Conservation (phyloP, 2,329 filamentous ascomycete species). For the Didymella lethalis region DNA sequence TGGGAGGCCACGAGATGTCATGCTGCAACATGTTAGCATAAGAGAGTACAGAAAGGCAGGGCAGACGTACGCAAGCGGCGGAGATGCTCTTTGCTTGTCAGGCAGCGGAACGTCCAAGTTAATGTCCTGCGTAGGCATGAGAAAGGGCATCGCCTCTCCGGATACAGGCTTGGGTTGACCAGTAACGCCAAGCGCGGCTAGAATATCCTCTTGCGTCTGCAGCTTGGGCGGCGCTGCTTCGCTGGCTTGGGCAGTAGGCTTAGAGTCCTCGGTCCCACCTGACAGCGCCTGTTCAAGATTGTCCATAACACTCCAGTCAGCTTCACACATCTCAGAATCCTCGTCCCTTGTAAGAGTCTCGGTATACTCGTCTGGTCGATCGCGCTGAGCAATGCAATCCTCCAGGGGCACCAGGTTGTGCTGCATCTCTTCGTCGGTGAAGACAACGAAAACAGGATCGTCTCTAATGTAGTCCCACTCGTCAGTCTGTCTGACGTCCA, state of each 20-base stretch:
- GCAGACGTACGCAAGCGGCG: conserved; percentile 21
- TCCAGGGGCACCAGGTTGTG: conserved; percentile 52
- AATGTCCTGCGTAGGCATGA: conserved; percentile 21
- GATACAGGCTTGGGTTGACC: conserved; percentile 48
- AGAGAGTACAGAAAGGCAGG: neutral
- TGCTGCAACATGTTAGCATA: conserved; percentile 19
- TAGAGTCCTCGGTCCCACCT: conserved; percentile 25
- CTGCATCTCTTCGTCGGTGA: conserved; percentile 52
- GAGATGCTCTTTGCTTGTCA: conserved; percentile 28
- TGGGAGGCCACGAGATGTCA: conserved; percentile 8
- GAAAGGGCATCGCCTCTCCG: conserved; percentile 28
- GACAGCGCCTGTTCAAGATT: conserved; percentile 51
- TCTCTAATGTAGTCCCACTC: conserved; percentile 59
- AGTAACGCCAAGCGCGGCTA: conserved; percentile 49
- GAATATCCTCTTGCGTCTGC: conserved; percentile 48
- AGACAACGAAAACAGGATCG: conserved; percentile 60
- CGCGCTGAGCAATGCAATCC: conserved; percentile 53
- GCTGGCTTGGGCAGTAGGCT: conserved; percentile 3
- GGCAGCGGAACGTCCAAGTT: conserved; percentile 26
- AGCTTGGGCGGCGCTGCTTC: conserved; percentile 19
- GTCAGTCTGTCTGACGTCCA: conserved; percentile 59
- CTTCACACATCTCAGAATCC: conserved; percentile 47
- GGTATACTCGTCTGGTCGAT: conserved; percentile 45
- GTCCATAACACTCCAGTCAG: conserved; percentile 51
- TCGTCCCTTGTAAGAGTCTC: conserved; percentile 35